Conservation (phyloP, 176 grass and related monocot genomes). For the Dendrocalamus sinicus region DNA sequence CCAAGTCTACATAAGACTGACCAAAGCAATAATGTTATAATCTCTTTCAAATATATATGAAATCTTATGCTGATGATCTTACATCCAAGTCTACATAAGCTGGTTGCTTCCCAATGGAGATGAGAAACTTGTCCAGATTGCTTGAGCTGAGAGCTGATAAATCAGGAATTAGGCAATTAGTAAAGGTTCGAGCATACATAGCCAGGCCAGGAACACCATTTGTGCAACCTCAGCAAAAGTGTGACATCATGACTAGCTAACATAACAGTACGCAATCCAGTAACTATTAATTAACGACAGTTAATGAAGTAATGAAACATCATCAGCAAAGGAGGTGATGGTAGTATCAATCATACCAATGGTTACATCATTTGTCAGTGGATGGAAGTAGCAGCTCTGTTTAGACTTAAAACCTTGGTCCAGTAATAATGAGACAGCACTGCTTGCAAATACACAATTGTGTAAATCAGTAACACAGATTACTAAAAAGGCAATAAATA, state of each 20-base stretch:
- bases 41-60: slow-evolving; percentile 6
- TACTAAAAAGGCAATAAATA: slow-evolving; percentile 29
- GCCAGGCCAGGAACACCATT: slow-evolving; percentile 1
- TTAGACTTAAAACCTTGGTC: slow-evolving; percentile 85
- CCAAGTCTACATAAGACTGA: slow-evolving; percentile 91
- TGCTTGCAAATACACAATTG: slow-evolving; percentile 45
- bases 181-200: slow-evolving; percentile 11
- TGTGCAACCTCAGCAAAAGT: neutral
- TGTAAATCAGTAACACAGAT: slow-evolving; percentile 22
- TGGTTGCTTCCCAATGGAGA: slow-evolving; percentile 80
- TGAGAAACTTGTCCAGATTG: slow-evolving; percentile 89
- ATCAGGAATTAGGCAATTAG: slow-evolving; percentile 32
- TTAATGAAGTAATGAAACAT: neutral
- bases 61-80: slow-evolving; percentile 32
- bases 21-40: slow-evolving; percentile 42
- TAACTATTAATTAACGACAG: slow-evolving; percentile 11
- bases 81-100: slow-evolving; percentile 95
- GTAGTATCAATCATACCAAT: slow-evolving; percentile 66
- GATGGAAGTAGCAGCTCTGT: slow-evolving; percentile 84
- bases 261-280: neutral
- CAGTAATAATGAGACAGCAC: slow-evolving; percentile 84
- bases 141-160: slow-evolving; percentile 76
- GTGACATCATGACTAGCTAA: neutral
- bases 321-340: slow-evolving; percentile 15
- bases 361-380: slow-evolving; percentile 93